Evolutionary conservation across 2,329 filamentous ascomycete genomes (phyloP).

Genomic region (Arthrobotrys conoides): DNA sequence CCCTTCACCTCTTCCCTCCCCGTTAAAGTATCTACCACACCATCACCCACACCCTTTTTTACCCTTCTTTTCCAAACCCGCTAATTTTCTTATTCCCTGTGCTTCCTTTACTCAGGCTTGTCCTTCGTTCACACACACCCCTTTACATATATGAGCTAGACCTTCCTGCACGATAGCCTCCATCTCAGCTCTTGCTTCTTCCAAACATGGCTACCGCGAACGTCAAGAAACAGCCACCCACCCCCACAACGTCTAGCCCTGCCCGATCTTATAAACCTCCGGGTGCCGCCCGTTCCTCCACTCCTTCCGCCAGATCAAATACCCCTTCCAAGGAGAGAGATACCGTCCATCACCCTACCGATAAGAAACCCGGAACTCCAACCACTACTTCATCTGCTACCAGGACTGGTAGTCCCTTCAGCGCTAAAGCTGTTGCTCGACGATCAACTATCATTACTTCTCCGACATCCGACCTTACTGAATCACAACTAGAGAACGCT

Average conservation of each 20-base stretch:
- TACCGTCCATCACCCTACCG: slow-evolving; percentile 16
- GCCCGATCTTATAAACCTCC: slow-evolving; percentile 61
- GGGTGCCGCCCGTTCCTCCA: slow-evolving; percentile 40
- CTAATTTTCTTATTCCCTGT: slow-evolving; percentile 44
- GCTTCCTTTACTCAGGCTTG: slow-evolving; percentile 32
- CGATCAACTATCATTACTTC: slow-evolving; percentile 59
- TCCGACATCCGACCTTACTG: slow-evolving; percentile 54
- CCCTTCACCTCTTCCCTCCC: background rate
- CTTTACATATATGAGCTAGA: slow-evolving; percentile 34
- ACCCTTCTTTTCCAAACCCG: slow-evolving; percentile 11
- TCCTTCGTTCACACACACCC: slow-evolving; percentile 16
- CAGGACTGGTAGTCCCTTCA: slow-evolving; percentile 62
- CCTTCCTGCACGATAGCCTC: slow-evolving; percentile 30
- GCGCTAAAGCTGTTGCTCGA: slow-evolving; percentile 63
- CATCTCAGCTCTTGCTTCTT: slow-evolving; percentile 29
- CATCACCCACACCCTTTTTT: slow-evolving; percentile 34
- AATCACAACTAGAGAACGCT: slow-evolving; percentile 63
- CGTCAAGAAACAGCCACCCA: slow-evolving; percentile 60
- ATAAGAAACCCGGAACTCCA: slow-evolving; percentile 27
- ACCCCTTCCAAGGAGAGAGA: slow-evolving; percentile 60
- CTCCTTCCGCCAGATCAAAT: slow-evolving; percentile 35
- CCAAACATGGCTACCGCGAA: slow-evolving; percentile 60
- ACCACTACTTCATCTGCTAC: slow-evolving; percentile 48
- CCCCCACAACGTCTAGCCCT: slow-evolving; percentile 54
- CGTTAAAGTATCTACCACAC: background rate